A percentile compares a stretch with the other conserved stretches of the same genome.
These are phyloP conservation scores for Coemansia sp. DNA, from an alignment of 192 early-diverging fungal genomes.

Conservation along the genomic window DNA sequence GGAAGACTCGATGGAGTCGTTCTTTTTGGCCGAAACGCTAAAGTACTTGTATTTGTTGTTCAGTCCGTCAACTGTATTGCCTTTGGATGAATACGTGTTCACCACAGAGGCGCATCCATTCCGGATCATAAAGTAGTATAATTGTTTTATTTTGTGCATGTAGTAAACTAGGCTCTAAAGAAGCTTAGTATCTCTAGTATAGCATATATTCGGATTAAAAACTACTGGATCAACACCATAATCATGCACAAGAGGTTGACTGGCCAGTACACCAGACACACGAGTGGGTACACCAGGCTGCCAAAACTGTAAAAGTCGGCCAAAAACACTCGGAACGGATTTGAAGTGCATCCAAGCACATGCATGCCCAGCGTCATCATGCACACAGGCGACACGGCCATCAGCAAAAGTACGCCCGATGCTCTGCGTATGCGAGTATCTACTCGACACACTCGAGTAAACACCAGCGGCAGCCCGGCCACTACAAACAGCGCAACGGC, in stretches of 20 bases:
- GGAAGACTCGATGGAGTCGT: conserved; percentile 63
- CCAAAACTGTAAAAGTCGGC: conserved; percentile 65
- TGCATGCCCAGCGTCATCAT: conserved; percentile 57
- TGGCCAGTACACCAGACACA: conserved; percentile 76
- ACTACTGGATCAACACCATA: conserved; percentile 36
- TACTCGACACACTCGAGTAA: conserved; percentile 51
- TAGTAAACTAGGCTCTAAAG: not conserved
- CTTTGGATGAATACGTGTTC: conserved; percentile 83
- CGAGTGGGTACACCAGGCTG: conserved; percentile 62
- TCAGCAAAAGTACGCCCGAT: conserved; percentile 26
- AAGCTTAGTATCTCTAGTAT: not conserved
- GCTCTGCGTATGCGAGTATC: conserved; percentile 12
- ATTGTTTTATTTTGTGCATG: not conserved
- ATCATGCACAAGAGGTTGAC: conserved; percentile 52
- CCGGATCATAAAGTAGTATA: conserved; percentile 23
- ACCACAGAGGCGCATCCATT: conserved; percentile 96
- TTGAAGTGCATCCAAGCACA: conserved; percentile 39
- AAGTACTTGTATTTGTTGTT: conserved; percentile 95
- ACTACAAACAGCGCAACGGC: conserved; percentile 60
- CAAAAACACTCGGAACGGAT: conserved; percentile 56
- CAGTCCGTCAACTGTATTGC: conserved; percentile 60
- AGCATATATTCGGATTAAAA: not conserved
- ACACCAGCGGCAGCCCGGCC: conserved; percentile 61
- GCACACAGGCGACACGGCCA: conserved; percentile 52
- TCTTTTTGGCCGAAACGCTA: conserved; percentile 93